Conservation (phyloP, 1,284 basidiomycete genomes). For the Pholiota adiposa region DNA sequence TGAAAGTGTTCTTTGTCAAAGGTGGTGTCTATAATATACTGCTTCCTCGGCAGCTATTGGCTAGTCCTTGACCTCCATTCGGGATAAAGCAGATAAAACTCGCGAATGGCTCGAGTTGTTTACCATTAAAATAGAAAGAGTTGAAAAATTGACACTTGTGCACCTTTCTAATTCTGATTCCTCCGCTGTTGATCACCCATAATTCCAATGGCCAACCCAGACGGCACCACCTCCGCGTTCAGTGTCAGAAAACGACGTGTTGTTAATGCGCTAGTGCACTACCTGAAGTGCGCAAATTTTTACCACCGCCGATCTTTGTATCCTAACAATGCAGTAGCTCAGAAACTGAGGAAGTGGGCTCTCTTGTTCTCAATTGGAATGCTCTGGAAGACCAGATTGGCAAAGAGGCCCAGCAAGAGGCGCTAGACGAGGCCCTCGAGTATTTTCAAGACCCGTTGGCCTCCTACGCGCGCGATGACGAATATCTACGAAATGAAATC, state of each 20-base stretch:
- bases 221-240: not conserved
- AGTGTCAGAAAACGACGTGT: not conserved
- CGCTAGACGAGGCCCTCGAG: not conserved
- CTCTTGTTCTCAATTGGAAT: slow-evolving; percentile 7
- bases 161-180: not conserved
- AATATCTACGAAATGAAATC: slow-evolving; percentile 1
- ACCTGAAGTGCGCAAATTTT: not conserved
- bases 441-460: not conserved
- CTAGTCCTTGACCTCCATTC: not conserved
- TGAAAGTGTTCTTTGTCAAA: not conserved
- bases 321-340: not conserved
- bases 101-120: not conserved
- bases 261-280: not conserved
- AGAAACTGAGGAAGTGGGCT: not conserved
- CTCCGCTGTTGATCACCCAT: not conserved
- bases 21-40: not conserved
- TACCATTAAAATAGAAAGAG: not conserved
- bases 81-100: not conserved
- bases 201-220: not conserved
- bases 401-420: not conserved
- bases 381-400: not conserved
- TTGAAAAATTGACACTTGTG: not conserved
- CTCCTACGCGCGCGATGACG: not conserved
- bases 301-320: not conserved
- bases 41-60: not conserved